phyloP scores from a whole-genome alignment of 768 basidiomycete genomes.

The Ramaria sp. region DNA sequence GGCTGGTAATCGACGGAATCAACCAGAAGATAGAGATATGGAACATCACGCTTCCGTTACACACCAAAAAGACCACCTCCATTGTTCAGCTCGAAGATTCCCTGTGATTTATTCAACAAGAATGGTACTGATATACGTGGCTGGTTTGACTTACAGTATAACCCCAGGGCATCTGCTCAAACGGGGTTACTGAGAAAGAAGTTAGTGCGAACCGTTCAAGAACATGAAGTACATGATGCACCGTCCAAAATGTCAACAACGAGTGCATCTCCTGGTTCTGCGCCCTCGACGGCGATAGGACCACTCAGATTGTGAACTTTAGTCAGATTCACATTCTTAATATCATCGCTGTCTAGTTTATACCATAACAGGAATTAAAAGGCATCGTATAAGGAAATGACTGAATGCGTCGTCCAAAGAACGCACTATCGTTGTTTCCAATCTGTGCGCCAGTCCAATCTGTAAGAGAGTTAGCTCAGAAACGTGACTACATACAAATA shows the following conservation, averaged over 20 bases:
- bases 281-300: conserved; percentile 62
- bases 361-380: background rate
- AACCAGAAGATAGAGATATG: background rate
- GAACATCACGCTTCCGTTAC: conserved; percentile 5
- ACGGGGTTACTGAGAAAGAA: conserved; percentile 40
- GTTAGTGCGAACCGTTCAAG: background rate
- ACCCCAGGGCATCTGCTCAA: conserved; percentile 75
- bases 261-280: conserved; percentile 70
- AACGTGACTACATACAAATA: background rate
- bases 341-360: conserved; percentile 50
- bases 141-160: conserved; percentile 40
- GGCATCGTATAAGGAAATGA: background rate
- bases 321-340: conserved; percentile 52
- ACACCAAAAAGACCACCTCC: conserved; percentile 63
- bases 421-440: conserved; percentile 60
- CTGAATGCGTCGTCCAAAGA: background rate
- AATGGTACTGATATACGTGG: background rate
- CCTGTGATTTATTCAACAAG: conserved; percentile 25
- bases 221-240: conserved; percentile 17
- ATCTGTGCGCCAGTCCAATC: conserved; percentile 78
- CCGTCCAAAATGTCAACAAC: conserved; percentile 75
- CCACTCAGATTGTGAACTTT: conserved; percentile 70
- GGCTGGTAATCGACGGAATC: conserved; percentile 23
- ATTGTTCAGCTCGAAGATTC: conserved; percentile 65
- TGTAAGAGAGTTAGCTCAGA: conserved; percentile 13